A percentile compares a stretch with the other conserved stretches of the same genome.
Conservation (phyloP, 106 monocot species). For the Dactylorhiza incarnata region DNA sequence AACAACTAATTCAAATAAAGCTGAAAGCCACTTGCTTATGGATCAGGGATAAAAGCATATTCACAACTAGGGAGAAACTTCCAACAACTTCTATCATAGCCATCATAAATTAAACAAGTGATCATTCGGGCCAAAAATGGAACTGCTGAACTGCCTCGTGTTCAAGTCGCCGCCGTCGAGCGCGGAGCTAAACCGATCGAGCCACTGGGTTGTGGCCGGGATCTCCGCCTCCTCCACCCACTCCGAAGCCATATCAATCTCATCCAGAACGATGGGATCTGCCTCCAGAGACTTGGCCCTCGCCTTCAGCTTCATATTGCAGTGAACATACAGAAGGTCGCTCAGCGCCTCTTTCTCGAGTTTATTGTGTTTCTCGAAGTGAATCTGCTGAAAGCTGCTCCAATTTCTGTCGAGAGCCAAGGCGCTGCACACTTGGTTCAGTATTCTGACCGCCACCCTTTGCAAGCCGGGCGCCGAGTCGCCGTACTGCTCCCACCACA, state of each 20-base stretch:
- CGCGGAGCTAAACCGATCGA: constrained; percentile 63
- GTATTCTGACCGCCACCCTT: constrained; percentile 70
- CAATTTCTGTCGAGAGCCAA: constrained; percentile 50
- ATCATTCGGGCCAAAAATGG: constrained; percentile 66
- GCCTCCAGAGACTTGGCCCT: constrained; percentile 32
- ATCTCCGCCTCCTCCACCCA: constrained; percentile 83
- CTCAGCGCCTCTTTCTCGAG: constrained; percentile 70
- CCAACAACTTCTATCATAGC: not conserved
- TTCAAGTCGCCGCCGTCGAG: constrained; percentile 72
- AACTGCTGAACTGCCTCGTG: constrained; percentile 61
- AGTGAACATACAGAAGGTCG: constrained; percentile 80
- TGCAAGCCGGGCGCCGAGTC: constrained; percentile 82
- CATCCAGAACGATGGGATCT: constrained; percentile 69
- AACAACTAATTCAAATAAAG: no score
- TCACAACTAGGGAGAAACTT: not conserved
- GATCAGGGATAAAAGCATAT: not conserved
- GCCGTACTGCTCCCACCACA: constrained; percentile 99
- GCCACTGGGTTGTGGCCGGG: constrained; percentile 56
- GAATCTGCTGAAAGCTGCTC: constrained; percentile 46
- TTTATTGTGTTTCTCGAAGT: constrained; percentile 74
- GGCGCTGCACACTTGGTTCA: constrained; percentile 84
- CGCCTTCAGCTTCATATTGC: constrained; percentile 70
- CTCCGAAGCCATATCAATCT: constrained; percentile 83
- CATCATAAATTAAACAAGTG: constrained; percentile 70
- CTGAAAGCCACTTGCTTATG: no score